Conservation (phyloP, 1,284 basidiomycete genomes). For the Ganoderma multipileum region DNA sequence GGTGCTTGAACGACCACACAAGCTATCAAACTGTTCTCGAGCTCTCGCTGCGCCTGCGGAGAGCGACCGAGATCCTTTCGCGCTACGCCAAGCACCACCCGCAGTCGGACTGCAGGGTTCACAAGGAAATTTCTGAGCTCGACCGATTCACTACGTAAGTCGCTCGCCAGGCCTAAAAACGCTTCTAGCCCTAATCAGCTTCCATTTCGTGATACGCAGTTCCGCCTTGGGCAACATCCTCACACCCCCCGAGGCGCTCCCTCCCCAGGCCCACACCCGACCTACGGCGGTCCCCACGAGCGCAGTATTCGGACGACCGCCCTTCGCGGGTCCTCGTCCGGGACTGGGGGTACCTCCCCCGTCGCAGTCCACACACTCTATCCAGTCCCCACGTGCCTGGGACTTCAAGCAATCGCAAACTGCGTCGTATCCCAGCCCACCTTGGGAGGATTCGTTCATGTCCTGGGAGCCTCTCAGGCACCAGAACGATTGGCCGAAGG, state of each 20-base stretch:
- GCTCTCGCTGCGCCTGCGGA: constrained; percentile 64
- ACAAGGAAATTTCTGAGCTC: constrained; percentile 60
- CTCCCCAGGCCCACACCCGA: constrained; percentile 17
- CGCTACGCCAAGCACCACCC: constrained; percentile 56
- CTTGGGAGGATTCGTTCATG: constrained; percentile 54
- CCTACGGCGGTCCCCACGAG: constrained; percentile 19
- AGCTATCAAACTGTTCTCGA: constrained; percentile 66
- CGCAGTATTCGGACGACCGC: constrained; percentile 20
- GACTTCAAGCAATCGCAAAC: constrained; percentile 32
- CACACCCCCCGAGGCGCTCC: constrained; percentile 31
- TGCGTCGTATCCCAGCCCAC: constrained; percentile 35
- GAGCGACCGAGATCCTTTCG: constrained; percentile 60
- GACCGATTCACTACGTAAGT: constrained; percentile 65
- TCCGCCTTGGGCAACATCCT: constrained; percentile 46
- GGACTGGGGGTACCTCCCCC: constrained; percentile 18
- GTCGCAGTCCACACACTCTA: constrained; percentile 36
- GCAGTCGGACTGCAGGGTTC: constrained; percentile 54
- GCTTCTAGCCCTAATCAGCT: constrained; percentile 23
- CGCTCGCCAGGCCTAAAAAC: neutral
- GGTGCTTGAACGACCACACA: constrained; percentile 59
- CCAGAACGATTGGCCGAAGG: constrained; percentile 29
- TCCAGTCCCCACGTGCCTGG: constrained; percentile 43
- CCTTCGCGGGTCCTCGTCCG: constrained; percentile 15
- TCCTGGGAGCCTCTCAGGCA: constrained; percentile 50
- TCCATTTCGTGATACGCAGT: constrained; percentile 32